Conservation (phyloP, 805 yeast genomes). For the Lachancea sp. region DNA sequence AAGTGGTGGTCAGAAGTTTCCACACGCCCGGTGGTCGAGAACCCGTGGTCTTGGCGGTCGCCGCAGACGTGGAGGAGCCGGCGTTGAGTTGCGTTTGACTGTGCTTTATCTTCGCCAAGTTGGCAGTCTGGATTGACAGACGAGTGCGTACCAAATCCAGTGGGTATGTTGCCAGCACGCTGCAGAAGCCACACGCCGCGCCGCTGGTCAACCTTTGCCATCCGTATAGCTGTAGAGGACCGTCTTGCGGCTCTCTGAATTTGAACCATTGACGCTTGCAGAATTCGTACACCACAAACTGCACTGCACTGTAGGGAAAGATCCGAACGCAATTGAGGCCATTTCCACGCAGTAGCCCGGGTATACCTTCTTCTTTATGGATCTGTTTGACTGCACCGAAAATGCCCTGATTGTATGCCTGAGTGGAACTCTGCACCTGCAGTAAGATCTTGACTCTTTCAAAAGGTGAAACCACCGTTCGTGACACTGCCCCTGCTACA, state of each 20-base stretch:
- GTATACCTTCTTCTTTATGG: conserved; percentile 87
- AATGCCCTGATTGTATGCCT: conserved; percentile 57
- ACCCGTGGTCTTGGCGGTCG: conserved; percentile 34
- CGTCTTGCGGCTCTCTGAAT: conserved; percentile 7
- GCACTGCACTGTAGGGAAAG: conserved; percentile 92
- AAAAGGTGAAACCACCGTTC: conserved; percentile 92
- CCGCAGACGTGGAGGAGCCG: background rate
- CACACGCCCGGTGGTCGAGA: conserved; percentile 65
- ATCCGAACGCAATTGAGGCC: conserved; percentile 84
- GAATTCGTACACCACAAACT: conserved; percentile 76
- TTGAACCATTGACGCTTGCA: conserved; percentile 40
- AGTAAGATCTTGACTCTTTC: conserved; percentile 89
- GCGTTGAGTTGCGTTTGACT: no score
- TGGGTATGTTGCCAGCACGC: conserved; percentile 85
- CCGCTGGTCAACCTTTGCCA: conserved; percentile 68
- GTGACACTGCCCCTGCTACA: conserved; percentile 69
- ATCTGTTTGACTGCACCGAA: conserved; percentile 67
- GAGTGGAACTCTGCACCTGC: conserved; percentile 64
- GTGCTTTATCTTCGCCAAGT: conserved; percentile 37
- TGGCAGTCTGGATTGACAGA: conserved; percentile 82
- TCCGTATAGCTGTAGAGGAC: conserved; percentile 37
- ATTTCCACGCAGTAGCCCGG: conserved; percentile 86
- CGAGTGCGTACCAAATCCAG: conserved; percentile 87
- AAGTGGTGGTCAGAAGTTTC: conserved; percentile 51
- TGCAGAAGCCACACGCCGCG: conserved; percentile 69